Conservation (phyloP, 2,329 filamentous ascomycete species). For the Cadophora sp. region DNA sequence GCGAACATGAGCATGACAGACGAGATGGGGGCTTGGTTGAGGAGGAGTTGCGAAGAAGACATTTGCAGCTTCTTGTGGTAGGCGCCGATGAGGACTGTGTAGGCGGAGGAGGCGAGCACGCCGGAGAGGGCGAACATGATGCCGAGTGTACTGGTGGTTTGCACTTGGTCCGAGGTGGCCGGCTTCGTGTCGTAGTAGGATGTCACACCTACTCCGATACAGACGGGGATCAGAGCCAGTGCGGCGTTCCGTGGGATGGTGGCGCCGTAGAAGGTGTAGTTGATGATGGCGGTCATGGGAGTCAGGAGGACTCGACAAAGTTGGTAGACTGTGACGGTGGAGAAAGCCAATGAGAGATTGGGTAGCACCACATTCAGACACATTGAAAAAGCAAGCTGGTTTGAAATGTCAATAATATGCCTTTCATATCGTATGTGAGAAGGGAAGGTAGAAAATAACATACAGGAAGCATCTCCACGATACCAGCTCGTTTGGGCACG, state of each 20-base stretch:
- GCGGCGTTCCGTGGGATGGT: slow-evolving; percentile 38
- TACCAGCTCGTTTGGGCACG: slow-evolving; percentile 35
- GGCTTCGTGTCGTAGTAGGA: slow-evolving; percentile 52
- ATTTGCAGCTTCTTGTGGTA: slow-evolving; percentile 53
- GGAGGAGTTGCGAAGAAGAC: slow-evolving; percentile 50
- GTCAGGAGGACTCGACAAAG: slow-evolving; percentile 42
- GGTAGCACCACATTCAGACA: slow-evolving; percentile 41
- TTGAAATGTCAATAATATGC: slow-evolving; percentile 4
- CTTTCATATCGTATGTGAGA: neutral
- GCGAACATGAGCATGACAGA: slow-evolving; percentile 51
- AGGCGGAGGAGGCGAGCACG: slow-evolving; percentile 55
- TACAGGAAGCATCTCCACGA: slow-evolving; percentile 40
- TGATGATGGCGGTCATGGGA: slow-evolving; percentile 41
- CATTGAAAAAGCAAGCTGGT: slow-evolving; percentile 39
- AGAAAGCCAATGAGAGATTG: slow-evolving; percentile 40
- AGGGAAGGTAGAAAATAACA: slow-evolving; percentile 17
- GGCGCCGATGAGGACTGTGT: slow-evolving; percentile 47
- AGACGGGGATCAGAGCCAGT: slow-evolving; percentile 44
- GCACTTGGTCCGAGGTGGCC: slow-evolving; percentile 48
- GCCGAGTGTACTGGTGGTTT: slow-evolving; percentile 61
- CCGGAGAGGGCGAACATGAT: slow-evolving; percentile 67
- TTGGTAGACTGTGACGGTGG: slow-evolving; percentile 42
- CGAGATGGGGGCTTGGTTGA: slow-evolving; percentile 53
- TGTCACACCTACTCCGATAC: slow-evolving; percentile 53
- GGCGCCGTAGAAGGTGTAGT: slow-evolving; percentile 38